Percentiles rank a stretch among this genome's conserved stretches.
Conservation (phyloP, 495 filamentous ascomycete genomes). For the Aeminium ludgeri region DNA sequence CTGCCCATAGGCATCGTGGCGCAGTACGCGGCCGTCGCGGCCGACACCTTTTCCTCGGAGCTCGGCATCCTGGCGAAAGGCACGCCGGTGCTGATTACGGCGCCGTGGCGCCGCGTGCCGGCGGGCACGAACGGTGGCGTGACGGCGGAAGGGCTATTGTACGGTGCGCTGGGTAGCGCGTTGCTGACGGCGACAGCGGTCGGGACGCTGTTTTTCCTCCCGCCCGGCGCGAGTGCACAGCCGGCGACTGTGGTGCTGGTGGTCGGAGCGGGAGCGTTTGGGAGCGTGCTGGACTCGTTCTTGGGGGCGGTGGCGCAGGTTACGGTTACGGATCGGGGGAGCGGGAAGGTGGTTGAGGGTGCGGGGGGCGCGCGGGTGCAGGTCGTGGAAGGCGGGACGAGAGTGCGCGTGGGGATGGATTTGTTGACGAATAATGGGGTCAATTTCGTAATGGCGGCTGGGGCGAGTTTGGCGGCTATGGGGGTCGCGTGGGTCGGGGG, state of each 20-base stretch:
- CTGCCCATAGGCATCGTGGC: constrained; percentile 28
- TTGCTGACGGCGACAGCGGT: constrained; percentile 50
- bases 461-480: constrained; percentile 71
- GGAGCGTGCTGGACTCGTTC: constrained; percentile 70
- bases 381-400: constrained; percentile 13
- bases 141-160: constrained; percentile 50
- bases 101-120: constrained; percentile 58
- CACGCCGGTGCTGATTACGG: constrained; percentile 72
- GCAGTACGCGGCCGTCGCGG: constrained; percentile 75
- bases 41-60: constrained; percentile 92
- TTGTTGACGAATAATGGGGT: constrained; percentile 86
- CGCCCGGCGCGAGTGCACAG: constrained; percentile 49
- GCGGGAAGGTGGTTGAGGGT: constrained; percentile 79
- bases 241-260: constrained; percentile 39
- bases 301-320: constrained; percentile 75
- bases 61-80: constrained; percentile 73
- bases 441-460: constrained; percentile 72
- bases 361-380: constrained; percentile 62
- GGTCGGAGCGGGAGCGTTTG: constrained; percentile 53
- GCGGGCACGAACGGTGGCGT: constrained; percentile 89
- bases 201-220: constrained; percentile 25
- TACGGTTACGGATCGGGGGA: constrained; percentile 67
- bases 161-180: constrained; percentile 59
- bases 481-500: constrained; percentile 18
- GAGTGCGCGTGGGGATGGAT: constrained; percentile 42